Conservation (phyloP, 345 rosid genomes). For the Excoecaria cochinchinensis region DNA sequence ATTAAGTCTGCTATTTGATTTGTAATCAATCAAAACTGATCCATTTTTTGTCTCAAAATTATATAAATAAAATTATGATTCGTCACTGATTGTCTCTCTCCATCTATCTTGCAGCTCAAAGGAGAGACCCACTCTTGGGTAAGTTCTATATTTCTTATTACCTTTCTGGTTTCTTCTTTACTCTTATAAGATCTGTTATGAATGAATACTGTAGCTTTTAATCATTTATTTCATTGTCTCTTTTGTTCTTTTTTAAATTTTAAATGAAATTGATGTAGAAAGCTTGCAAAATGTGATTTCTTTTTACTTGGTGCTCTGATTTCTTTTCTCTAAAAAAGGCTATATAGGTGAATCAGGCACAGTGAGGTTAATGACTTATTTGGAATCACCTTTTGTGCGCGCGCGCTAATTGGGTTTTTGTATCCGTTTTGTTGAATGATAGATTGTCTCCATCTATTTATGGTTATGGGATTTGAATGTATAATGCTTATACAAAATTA, state of each 20-base stretch:
- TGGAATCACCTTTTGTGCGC: background rate
- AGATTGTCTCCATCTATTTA: too few relatives aligned
- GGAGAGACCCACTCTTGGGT: constrained; percentile 45
- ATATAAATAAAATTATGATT: background rate
- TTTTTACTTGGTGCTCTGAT: background rate
- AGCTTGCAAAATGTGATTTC: background rate
- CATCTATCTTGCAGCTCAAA: constrained; percentile 25
- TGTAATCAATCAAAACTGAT: background rate
- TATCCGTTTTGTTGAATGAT: background rate
- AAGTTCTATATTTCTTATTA: background rate
- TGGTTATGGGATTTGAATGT: background rate
- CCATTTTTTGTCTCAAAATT: background rate
- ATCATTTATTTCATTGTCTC: background rate
- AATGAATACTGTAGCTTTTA: too few relatives aligned
- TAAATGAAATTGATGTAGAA: background rate
- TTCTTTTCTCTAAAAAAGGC: background rate
- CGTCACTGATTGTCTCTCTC: background rate
- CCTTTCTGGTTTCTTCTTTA: background rate
- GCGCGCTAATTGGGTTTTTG: background rate
- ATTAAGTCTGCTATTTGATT: background rate
- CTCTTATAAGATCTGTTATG: background rate
- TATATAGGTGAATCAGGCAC: background rate
- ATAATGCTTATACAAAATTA: background rate
- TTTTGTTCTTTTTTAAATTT: background rate
- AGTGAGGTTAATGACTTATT: background rate